These are phyloP conservation scores for Salvia splendens DNA, from an alignment of 257 asterid genomes.

Conservation along the genomic window DNA sequence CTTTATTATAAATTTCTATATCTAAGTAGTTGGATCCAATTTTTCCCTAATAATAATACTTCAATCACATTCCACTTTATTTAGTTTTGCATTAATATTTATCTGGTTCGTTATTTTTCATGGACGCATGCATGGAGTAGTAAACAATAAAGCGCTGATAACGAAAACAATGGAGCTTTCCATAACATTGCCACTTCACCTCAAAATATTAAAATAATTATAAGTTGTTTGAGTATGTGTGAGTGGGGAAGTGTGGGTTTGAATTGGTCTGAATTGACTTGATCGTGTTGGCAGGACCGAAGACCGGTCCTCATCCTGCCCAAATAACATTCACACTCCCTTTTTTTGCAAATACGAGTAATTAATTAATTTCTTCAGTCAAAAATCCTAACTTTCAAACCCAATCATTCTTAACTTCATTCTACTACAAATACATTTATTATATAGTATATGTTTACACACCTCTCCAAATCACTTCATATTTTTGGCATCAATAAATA, in stretches of 20 bases:
- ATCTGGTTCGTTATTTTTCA: too few relatives aligned
- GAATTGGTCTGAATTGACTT: conserved; percentile 33
- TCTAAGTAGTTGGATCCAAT: too few relatives aligned
- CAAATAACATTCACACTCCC: conserved; percentile 26
- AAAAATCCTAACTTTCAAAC: conserved; percentile 20
- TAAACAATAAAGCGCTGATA: too few relatives aligned
- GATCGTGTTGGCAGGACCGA: conserved; percentile 40
- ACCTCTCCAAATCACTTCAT: too few relatives aligned
- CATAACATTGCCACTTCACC: background rate
- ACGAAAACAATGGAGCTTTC: background rate
- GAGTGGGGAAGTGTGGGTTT: conserved; percentile 22
- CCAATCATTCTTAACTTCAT: background rate
- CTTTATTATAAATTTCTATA: too few relatives aligned
- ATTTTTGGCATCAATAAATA: background rate
- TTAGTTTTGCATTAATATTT: too few relatives aligned
- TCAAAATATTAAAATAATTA: background rate
- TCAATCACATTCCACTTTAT: too few relatives aligned
- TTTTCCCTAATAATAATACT: too few relatives aligned
- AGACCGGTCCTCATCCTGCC: conserved; percentile 42
- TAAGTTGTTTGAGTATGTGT: too few relatives aligned
- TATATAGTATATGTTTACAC: conserved; percentile 4
- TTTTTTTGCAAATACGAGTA: background rate
- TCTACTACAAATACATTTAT: background rate
- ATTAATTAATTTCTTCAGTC: conserved; percentile 24
- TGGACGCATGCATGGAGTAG: too few relatives aligned